phyloP scores from a whole-genome alignment of 2,329 filamentous ascomycete genomes.

The Fusarium tjaetaba region DNA sequence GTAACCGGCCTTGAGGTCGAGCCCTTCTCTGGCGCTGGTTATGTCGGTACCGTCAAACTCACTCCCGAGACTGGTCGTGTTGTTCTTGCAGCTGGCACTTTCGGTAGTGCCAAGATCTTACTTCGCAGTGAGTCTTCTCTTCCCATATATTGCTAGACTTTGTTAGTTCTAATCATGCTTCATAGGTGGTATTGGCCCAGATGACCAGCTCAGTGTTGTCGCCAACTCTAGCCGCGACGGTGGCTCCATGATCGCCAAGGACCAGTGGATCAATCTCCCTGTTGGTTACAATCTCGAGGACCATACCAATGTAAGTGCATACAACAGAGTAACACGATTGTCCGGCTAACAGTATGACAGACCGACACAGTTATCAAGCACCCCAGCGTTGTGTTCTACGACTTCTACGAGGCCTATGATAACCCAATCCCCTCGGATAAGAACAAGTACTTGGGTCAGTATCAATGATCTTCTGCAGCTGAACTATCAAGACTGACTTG shows the following conservation, averaged over 20 bases:
- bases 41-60: constrained; percentile 6
- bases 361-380: constrained; percentile 8
- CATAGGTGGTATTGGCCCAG: constrained; percentile 5
- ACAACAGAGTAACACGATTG: accelerated
- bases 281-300: constrained; percentile 13
- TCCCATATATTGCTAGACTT: accelerated
- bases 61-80: constrained; percentile 15
- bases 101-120: constrained; percentile 8
- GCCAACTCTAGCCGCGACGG: constrained; percentile 1
- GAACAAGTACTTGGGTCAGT: not conserved
- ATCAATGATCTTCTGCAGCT: not conserved
- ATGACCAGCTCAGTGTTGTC: constrained; percentile 5
- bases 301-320: constrained; percentile 8
- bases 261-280: constrained; percentile 12
- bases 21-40: constrained; percentile 1
- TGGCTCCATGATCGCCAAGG: not conserved
- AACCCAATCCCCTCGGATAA: not conserved
- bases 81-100: constrained; percentile 4
- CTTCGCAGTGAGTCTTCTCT: not conserved
- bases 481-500: not conserved
- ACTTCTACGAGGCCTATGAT: constrained; percentile 6
- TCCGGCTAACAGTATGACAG: not conserved
- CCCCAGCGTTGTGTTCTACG: constrained; percentile 7
- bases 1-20: constrained; percentile 2
- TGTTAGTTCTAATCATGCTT: not conserved